Evolutionary conservation across 179 eudicot genomes (phyloP), one percentile per base, ranked within the genome.

Genomic region (Silene coronaria): DNA sequence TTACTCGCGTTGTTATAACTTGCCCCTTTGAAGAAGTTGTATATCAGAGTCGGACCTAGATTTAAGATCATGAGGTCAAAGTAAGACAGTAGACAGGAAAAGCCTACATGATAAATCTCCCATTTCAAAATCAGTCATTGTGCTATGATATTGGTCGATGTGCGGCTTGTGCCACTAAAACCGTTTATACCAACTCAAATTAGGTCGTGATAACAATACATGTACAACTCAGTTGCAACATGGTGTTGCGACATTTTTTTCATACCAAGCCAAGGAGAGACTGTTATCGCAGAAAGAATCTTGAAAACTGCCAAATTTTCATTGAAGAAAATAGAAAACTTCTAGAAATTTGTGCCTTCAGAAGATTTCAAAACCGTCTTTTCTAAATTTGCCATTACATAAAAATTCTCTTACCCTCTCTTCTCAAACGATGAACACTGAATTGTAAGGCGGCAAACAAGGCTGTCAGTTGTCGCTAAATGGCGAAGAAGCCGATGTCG

Each of bases 321-420:
- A 46, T 46, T 46, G 16, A 46, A 46, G 55, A 46, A 46, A 11
- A 46, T 46, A 12, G 55, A 46, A 12, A 46, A 46, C 17, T 46
- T 46, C 55, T 46, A 13, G 7, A 46, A 11, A 46, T 12, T 0
- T 12, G 46, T 42, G 55, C 16, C 55, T 46, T 46, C 55, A 46
- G 3, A 46, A 46, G 55, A 46, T 46, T 46, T 46, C 6, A 3
- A 46, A 11, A 46, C 2, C 55, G 55, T 46, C 17, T 46, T 46
- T 46, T 11, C 55, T 46, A 36, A 46, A 17, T 46, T 46, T 17
- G 55, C 53, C 48, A 34, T 21, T 74, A 68, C 63, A 75, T 23
- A 30, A 34, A 59, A 74, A 61, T 42, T 12, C 75, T 26, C 64
- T 72, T 73, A 74, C 67, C 73, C 32, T 74, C 65, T 23, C 74